Conservation (phyloP, 768 basidiomycete genomes). For the Tulasnella sp. region DNA sequence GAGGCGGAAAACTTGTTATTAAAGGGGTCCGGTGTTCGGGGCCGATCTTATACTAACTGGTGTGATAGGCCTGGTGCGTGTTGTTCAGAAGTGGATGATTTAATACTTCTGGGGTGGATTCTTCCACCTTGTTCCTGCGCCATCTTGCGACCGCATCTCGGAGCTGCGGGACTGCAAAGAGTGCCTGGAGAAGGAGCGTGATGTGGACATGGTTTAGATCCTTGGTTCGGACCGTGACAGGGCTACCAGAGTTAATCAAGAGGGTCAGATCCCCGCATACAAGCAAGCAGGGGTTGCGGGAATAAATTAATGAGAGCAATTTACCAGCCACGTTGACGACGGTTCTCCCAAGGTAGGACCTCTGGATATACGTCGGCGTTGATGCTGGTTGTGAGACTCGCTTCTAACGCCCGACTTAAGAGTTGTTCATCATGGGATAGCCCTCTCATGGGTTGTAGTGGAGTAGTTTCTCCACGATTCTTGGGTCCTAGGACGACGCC, state of each 20-base stretch:
- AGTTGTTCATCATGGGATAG: constrained; percentile 43
- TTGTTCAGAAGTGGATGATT: neutral
- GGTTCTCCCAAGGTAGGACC: constrained; percentile 40
- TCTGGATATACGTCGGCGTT: constrained; percentile 43
- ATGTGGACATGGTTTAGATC: constrained; percentile 43
- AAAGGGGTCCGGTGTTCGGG: neutral
- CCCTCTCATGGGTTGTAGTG: neutral
- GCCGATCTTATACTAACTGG: no score
- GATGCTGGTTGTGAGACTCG: constrained; percentile 41
- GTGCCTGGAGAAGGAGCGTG: constrained; percentile 50
- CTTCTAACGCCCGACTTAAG: constrained; percentile 61
- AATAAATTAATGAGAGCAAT: no score
- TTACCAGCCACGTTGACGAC: constrained; percentile 51
- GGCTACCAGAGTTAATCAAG: constrained; percentile 33
- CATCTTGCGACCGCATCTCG: constrained; percentile 25
- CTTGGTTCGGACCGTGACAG: constrained; percentile 57
- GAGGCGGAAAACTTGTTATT: neutral
- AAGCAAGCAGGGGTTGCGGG: no score
- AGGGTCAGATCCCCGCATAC: no score
- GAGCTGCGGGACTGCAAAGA: constrained; percentile 66
- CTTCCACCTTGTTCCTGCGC: neutral
- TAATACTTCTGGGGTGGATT: neutral
- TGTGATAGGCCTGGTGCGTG: no score
- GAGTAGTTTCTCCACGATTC: neutral
- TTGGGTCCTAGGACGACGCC: neutral